Evolutionary conservation across 768 basidiomycete genomes (phyloP).

Genomic region (Naganishia vaughanmartiniae): DNA sequence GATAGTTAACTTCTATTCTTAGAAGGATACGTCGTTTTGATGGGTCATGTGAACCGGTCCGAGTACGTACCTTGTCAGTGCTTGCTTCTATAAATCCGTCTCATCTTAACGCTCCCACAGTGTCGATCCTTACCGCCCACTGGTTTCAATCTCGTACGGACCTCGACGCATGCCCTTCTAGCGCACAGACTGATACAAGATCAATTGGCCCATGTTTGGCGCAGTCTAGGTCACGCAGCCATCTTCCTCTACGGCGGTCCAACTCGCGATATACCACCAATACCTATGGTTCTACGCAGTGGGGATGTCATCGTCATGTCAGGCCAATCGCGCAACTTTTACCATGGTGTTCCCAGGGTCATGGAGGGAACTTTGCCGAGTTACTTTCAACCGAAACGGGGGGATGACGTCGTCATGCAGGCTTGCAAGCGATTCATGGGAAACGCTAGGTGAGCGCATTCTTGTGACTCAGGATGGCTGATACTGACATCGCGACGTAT

Average conservation of each 20-base stretch:
- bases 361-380: conserved; percentile 73
- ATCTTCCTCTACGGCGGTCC: conserved; percentile 84
- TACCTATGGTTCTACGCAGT: conserved; percentile 79
- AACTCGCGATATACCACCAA: conserved; percentile 72
- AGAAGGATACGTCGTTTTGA: conserved; percentile 85
- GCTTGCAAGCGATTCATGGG: conserved; percentile 43
- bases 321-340: conserved; percentile 80
- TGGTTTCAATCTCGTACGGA: conserved; percentile 87
- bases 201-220: neutral
- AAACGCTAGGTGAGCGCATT: conserved; percentile 32
- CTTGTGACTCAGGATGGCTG: conserved; percentile 60
- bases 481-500: conserved; percentile 51
- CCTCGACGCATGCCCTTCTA: neutral
- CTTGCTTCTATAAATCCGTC: no score
- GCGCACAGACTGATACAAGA: neutral
- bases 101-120: neutral
- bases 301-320: conserved; percentile 94
- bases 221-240: conserved; percentile 80
- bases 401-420: conserved; percentile 40
- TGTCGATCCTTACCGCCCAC: conserved; percentile 81
- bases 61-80: conserved; percentile 54
- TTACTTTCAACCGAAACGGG: conserved; percentile 40
- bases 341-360: conserved; percentile 89
- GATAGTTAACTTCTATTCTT: conserved; percentile 93
- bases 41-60: conserved; percentile 96